Percentiles rank a stretch among this genome's conserved stretches.
Conservation (phyloP, 306 rosid species). For the Sicyos edulis region DNA sequence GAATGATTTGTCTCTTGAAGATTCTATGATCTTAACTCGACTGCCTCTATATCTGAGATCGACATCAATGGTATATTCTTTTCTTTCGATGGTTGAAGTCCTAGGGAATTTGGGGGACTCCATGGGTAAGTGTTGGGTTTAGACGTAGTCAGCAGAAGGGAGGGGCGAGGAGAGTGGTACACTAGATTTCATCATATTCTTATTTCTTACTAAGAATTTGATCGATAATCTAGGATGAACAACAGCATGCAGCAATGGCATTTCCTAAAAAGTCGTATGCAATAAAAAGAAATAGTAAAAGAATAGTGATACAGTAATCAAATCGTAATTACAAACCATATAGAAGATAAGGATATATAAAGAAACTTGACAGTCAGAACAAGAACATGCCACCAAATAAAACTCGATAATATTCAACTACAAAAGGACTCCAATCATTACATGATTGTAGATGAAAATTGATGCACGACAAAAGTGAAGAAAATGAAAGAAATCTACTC, state of each 20-base stretch:
- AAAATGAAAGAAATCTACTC: no score
- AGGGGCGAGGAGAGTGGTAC: no score
- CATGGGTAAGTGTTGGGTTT: no score
- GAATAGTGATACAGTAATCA: not conserved
- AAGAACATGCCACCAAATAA: not conserved
- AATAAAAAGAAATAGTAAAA: not conserved
- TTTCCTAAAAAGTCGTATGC: not conserved
- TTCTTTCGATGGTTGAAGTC: no score
- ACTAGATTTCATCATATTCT: not conserved
- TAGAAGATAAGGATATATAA: not conserved
- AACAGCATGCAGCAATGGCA: not conserved
- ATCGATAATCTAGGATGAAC: not conserved
- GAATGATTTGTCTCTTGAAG: no score
- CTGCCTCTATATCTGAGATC: no score
- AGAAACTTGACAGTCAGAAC: conserved; percentile 2
- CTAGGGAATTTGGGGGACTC: no score
- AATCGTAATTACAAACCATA: not conserved
- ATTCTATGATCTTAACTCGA: no score
- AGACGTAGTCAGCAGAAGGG: no score
- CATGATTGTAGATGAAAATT: not conserved
- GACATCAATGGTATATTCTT: no score
- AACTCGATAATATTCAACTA: not conserved
- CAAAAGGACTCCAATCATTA: not conserved
- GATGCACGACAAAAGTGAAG: not conserved
- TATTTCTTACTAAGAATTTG: not conserved